These are phyloP conservation scores for Nepenthes alata DNA, from an alignment of 179 eudicot species.

Conservation along the genomic window DNA sequence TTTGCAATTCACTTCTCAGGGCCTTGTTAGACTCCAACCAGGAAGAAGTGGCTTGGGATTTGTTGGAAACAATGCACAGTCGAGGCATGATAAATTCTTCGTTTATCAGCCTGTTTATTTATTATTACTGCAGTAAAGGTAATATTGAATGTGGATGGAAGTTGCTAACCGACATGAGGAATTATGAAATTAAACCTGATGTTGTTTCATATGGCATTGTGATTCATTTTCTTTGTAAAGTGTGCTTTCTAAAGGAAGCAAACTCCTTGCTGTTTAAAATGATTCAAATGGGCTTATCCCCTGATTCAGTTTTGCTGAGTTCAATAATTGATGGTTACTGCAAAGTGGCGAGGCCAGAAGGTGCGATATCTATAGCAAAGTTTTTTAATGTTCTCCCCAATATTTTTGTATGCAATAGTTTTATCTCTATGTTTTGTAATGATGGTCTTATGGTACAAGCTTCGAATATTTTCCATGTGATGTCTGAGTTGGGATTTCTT, in stretches of 20 bases:
- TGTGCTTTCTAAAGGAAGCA: slow-evolving; percentile 25
- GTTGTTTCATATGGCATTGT: slow-evolving; percentile 32
- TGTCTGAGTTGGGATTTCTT: slow-evolving; percentile 19
- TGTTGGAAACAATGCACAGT: slow-evolving; percentile 28
- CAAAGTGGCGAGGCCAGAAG: slow-evolving; percentile 14
- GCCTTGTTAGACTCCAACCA: slow-evolving; percentile 19
- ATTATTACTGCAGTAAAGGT: slow-evolving; percentile 24
- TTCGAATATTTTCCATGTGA: slow-evolving; percentile 22
- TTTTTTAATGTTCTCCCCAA: slow-evolving; percentile 21
- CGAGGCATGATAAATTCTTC: slow-evolving; percentile 20
- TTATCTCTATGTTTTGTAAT: slow-evolving; percentile 26
- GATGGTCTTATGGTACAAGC: slow-evolving; percentile 31
- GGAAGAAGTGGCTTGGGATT: slow-evolving; percentile 35
- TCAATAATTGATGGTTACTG: slow-evolving; percentile 29
- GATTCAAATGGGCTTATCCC: slow-evolving; percentile 21
- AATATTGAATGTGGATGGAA: slow-evolving; percentile 25
- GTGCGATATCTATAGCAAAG: slow-evolving; percentile 20
- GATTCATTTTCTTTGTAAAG: slow-evolving; percentile 31
- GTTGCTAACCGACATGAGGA: slow-evolving; percentile 27
- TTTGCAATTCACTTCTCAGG: slow-evolving; percentile 29
- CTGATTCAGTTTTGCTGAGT: slow-evolving; percentile 32
- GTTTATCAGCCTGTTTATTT: slow-evolving; percentile 27
- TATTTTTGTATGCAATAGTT: slow-evolving; percentile 26
- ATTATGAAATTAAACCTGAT: slow-evolving; percentile 25
- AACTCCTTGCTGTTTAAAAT: slow-evolving; percentile 35